phyloP scores from a whole-genome alignment of 2,329 filamentous ascomycete species.

The Fusarium bulbicola region DNA sequence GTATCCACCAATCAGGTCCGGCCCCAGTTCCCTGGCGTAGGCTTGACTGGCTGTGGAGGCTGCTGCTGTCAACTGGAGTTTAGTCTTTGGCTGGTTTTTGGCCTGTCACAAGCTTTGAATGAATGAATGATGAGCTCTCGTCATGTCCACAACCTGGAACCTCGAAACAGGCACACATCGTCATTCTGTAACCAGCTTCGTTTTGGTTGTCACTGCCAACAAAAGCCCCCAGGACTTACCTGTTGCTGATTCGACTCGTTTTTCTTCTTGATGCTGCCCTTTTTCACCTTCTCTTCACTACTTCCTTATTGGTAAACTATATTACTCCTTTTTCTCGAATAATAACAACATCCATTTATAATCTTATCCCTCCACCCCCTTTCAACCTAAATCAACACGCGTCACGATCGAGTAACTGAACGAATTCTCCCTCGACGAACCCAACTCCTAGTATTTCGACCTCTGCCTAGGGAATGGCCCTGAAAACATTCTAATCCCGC shows the following conservation, averaged over 20 bases:
- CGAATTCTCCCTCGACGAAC: background rate
- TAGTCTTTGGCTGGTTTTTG: background rate
- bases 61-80: conserved; percentile 1
- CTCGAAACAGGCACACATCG: conserved; percentile 35
- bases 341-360: conserved; percentile 1
- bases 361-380: conserved; percentile 15
- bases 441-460: background rate
- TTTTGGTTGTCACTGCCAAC: conserved; percentile 8
- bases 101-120: conserved; percentile 28
- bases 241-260: background rate
- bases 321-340: conserved; percentile 16
- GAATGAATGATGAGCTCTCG: background rate
- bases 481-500: conserved; percentile 11
- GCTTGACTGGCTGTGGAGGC: background rate
- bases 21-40: background rate
- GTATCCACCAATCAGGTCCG: conserved; percentile 25
- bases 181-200: conserved; percentile 32
- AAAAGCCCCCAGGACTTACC: background rate
- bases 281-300: background rate
- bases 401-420: conserved; percentile 3
- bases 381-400: conserved; percentile 14
- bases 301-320: background rate
- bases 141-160: background rate
- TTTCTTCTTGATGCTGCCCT: background rate
- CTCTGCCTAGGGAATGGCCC: conserved; percentile 27